Base-by-base conservation (phyloP, 2,329 filamentous ascomycete species). In the Trichothecium roseum region DNA sequence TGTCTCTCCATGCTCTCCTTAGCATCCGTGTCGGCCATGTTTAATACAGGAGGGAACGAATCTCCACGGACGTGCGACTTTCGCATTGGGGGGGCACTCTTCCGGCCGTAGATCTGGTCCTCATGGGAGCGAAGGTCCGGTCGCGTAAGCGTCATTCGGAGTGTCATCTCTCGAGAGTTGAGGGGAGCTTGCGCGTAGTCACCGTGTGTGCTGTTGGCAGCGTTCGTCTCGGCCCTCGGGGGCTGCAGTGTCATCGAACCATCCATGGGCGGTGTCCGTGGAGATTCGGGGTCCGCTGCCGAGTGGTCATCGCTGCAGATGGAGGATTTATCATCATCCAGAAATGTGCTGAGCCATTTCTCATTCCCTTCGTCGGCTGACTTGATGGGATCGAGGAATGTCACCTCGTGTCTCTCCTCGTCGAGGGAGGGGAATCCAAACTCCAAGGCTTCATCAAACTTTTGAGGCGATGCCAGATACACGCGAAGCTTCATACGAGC, bases 371-470 rank as follows among this genome's bases (percentile, higher is more conserved):
- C 44, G 30, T 36, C 31, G 30, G 34, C 32, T n/a, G 37, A 34
- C 7, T 39, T 34, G 26, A 35, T 22, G 12, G 36, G 35, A 9
- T 26, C n/a, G 15, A 17, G 33, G 10, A 17, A 15, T 15, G 7
- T 27, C 18, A 38, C 36, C 43, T 44, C 47, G 22, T 47, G 41
- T 4, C 43, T 37, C 5, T 43, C 47, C n/a, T 59, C 57, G 24
- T 76, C 69, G 26, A 66, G 65, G 0, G 80, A 77, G 1, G 87
- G 86, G 48, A 95, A 96, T 1, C 89, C 89, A 57, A 93, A 95
- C 53, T 94, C 84, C 35, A 96, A 74, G 2, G 85, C 87, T 58
- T 96, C 89, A 53, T 96, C 89, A 47, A 96, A 96, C 53, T 94
- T 94, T 46, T 94, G 84, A 1, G 88, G 83, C 2, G 87, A 94